Base-by-base conservation (phyloP, 2,329 filamentous ascomycete species). In the Curvularia sp. region DNA sequence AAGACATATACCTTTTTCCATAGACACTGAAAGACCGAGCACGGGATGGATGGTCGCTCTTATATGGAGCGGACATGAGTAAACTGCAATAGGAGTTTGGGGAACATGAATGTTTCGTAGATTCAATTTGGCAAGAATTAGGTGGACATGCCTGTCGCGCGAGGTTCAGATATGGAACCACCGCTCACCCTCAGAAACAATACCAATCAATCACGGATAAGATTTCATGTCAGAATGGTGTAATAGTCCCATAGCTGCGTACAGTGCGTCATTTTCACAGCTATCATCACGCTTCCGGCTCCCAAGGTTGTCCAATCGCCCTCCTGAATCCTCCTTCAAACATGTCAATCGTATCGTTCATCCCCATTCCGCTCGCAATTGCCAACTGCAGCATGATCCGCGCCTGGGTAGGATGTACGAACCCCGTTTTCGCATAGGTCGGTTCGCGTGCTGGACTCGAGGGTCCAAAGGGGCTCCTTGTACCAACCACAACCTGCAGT, bases 301-400 rank as follows among this genome's bases (percentile, higher is more conserved):
- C 57, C 64, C 68, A 71, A 12, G 58, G 48, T 52, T 69, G 67
- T 15, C 65, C 63, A 56, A 72, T 72, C 0, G 68, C 65, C 43
- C 60, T 60, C 39, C 69, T 69, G 9, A 71, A 63, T 4, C 56
- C 55, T 1, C 67, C 64, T 48, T 73, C 71, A 52, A 73, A 71
- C 43, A 72, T n/a, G 4, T 62, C 63, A 49, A 72, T 71, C 1
- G 69, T 72, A 49, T 67, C 52, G 47, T 71, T 71, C 69, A 71
- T 71, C 28, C 57, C 57, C 58, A 62, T 67, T 0, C 69, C 67
- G 53, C 69, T 72, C 12, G 69, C 71, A 62, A 73, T 72, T 2
- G 67, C 70, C 57, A 73, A 49, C 38, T 72, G 69, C 48, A 72
- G n/a, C 67, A 71, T 68, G 4, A 72, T 69, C 30, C 69, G 55